These are phyloP conservation scores for Macrophomina tecta DNA, from an alignment of 2,329 filamentous ascomycete species.

Conservation along the genomic window DNA sequence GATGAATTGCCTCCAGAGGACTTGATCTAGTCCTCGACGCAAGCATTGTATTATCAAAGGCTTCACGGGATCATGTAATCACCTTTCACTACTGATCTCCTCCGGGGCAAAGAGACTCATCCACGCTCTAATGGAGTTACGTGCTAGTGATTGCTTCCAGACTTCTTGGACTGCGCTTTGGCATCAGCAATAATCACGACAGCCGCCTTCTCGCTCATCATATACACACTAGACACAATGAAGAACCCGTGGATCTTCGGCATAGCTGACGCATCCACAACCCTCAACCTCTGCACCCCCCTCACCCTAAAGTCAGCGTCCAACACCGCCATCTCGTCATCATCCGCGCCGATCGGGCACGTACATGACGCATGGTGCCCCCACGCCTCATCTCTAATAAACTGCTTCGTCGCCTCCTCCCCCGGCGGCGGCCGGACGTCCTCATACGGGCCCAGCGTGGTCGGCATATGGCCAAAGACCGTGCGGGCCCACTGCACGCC, in stretches of 20 bases:
- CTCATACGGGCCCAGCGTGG: slow-evolving; percentile 50
- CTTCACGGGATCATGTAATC: too few species aligned
- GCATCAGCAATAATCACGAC: slow-evolving; percentile 45
- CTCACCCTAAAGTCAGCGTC: slow-evolving; percentile 63
- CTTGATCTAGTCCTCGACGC: too few species aligned
- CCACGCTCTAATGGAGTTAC: too few species aligned
- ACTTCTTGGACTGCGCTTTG: too few species aligned
- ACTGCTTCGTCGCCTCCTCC: slow-evolving; percentile 50
- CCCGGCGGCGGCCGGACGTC: slow-evolving; percentile 41
- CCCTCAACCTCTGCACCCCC: slow-evolving; percentile 61
- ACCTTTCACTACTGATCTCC: too few species aligned
- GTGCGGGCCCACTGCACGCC: slow-evolving; percentile 59
- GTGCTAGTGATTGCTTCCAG: too few species aligned
- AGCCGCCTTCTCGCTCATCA: slow-evolving; percentile 67
- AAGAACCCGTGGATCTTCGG: slow-evolving; percentile 63
- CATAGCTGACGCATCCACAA: slow-evolving; percentile 67
- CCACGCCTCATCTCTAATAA: slow-evolving; percentile 36
- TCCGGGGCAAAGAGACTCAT: too few species aligned
- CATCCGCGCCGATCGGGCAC: slow-evolving; percentile 60
- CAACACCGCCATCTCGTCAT: slow-evolving; percentile 61
- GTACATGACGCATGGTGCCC: slow-evolving; percentile 65
- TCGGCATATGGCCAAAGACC: slow-evolving; percentile 44
- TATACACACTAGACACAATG: slow-evolving; percentile 58
- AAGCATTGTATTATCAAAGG: too few species aligned
- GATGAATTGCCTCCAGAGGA: too few species aligned